Base-by-base conservation (phyloP, 495 filamentous ascomycete species). In the Penicillium soppii region DNA sequence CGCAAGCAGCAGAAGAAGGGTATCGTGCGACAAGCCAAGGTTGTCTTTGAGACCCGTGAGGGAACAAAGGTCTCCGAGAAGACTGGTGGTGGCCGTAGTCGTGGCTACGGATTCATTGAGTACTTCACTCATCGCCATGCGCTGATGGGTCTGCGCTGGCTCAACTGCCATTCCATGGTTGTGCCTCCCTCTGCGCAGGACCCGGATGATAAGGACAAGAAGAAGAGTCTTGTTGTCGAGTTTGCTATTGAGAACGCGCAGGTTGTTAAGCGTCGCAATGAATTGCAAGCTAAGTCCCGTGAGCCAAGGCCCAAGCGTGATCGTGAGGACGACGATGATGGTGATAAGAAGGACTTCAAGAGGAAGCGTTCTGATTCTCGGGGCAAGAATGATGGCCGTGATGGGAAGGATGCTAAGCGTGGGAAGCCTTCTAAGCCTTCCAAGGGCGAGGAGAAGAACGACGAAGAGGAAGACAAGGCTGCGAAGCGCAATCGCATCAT, bases 191-290 rank as follows among this genome's bases (percentile, higher is more conserved):
- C 55, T 33, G 57, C 43, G 7, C 44, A 70, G 7, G 66, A 67
- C 19, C 17, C 43, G 7, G 80, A 80, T 15, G 56, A 70, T 21
- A 63, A 76, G 48, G 84, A 87, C 43, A 79, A 75, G 63, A 88
- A 84, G 67, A 89, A 88, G 68, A 76, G 92, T 12, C 68, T 97
- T 41, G 89, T 99, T 67, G 92, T 92, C 29, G 94, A 99, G 65
- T 99, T 99, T 72, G 92, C 94, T 10, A 96, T 99, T 64, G 94
- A 99, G 69, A 99, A 99, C 58, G 91, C 90, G 5, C 90, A 96
- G 59, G 94, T 99, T 4, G 88, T 99, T 29, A 75, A 79, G 50
- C 76, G 94, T 48, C 74, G 94, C 20, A 83, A 79, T 54, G 88
- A 92, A 53, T 75, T 77, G 19, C 86, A 95, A 63, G 75, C 74